phyloP scores from a whole-genome alignment of 2,329 filamentous ascomycete species.

The Tolypocladium tropicale region DNA sequence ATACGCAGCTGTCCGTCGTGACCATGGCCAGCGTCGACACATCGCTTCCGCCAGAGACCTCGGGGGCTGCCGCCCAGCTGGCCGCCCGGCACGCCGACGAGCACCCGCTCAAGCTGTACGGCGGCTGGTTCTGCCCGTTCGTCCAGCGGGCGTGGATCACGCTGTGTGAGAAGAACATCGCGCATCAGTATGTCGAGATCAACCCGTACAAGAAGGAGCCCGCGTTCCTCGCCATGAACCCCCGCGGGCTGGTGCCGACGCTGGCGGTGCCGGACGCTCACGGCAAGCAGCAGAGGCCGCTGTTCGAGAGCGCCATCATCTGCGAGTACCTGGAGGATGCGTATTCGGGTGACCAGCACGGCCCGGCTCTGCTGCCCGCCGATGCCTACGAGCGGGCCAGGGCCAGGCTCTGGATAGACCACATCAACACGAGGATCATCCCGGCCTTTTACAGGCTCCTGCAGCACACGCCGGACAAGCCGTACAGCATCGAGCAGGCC shows the following conservation, averaged over 20 bases:
- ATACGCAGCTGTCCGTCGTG: no score
- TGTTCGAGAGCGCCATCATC: slow-evolving; percentile 65
- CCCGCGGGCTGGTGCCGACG: slow-evolving; percentile 65
- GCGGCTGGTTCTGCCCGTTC: slow-evolving; percentile 64
- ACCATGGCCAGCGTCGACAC: slow-evolving; percentile 38
- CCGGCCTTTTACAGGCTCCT: slow-evolving; percentile 57
- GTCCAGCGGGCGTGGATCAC: slow-evolving; percentile 66
- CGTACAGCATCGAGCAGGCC: slow-evolving; percentile 39
- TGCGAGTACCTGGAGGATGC: slow-evolving; percentile 70
- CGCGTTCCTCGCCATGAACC: slow-evolving; percentile 61
- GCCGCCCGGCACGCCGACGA: slow-evolving; percentile 34
- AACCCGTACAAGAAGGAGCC: slow-evolving; percentile 68
- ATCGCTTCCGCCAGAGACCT: slow-evolving; percentile 32
- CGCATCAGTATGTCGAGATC: slow-evolving; percentile 67
- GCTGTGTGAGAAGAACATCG: slow-evolving; percentile 61
- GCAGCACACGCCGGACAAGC: slow-evolving; percentile 42
- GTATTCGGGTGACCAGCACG: slow-evolving; percentile 38
- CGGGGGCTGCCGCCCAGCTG: slow-evolving; percentile 37
- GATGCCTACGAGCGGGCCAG: slow-evolving; percentile 56
- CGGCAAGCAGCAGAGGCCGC: slow-evolving; percentile 36
- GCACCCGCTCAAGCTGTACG: slow-evolving; percentile 54
- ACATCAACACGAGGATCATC: slow-evolving; percentile 55
- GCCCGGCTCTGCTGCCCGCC: slow-evolving; percentile 42
- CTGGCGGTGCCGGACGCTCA: slow-evolving; percentile 35
- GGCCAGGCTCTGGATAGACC: slow-evolving; percentile 65